Evolutionary conservation across 768 basidiomycete genomes (phyloP).

Genomic region (Leccinum arenicola): DNA sequence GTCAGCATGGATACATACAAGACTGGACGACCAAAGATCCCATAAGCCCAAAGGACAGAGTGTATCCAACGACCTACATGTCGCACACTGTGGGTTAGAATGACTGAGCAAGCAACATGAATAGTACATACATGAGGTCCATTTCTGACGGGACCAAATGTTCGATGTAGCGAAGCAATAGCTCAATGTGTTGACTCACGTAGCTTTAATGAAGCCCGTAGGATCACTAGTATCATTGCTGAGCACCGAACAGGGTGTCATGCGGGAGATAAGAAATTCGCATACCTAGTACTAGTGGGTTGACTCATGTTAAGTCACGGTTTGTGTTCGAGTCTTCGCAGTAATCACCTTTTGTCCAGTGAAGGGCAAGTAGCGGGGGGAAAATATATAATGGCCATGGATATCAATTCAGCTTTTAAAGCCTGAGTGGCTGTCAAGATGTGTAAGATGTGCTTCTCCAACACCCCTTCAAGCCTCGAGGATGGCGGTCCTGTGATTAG

Average conservation of each 20-base stretch:
- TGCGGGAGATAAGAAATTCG: no score
- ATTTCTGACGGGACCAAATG: not conserved
- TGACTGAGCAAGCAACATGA: not conserved
- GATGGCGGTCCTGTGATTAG: not conserved
- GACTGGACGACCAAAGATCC: conserved; percentile 5
- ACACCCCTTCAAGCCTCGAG: no score
- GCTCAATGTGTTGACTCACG: not conserved
- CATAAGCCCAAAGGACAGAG: conserved; percentile 12
- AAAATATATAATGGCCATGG: not conserved
- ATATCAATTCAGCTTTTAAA: not conserved
- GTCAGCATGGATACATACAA: not conserved
- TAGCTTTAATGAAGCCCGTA: no score
- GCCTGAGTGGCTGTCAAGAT: no score
- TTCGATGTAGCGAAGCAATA: not conserved
- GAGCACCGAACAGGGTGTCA: no score
- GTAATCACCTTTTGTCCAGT: not conserved
- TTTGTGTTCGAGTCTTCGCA: not conserved
- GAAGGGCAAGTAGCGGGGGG: no score
- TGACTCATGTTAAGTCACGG: no score
- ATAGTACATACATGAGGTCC: not conserved
- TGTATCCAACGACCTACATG: conserved; percentile 15
- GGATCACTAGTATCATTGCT: no score
- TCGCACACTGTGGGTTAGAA: not conserved
- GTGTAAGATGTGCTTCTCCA: no score
- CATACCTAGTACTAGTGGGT: no score